Base-by-base conservation (phyloP, 257 asterid genomes). In the Jacaranda mimosifolia region DNA sequence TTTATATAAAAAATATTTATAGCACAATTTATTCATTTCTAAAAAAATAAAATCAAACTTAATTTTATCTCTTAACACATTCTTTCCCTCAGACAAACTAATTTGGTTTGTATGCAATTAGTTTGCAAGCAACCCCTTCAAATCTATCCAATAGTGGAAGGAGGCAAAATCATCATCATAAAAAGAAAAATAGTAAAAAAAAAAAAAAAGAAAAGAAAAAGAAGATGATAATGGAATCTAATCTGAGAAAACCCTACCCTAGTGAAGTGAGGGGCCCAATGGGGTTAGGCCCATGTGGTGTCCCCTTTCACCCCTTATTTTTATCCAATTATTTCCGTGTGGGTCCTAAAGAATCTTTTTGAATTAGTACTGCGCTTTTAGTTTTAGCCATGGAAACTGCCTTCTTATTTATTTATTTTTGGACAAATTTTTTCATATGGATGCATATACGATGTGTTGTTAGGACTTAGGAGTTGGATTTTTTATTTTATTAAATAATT, bases 331-430 rank as follows among this genome's bases (percentile, higher is more conserved):
- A 59, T 39, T 71, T 75, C 83, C 86, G 84, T 53, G 87, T 86
- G 89, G 89, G 89, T 53, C 86, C 83, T 3, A 0, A 6, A 81
- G 87, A 86, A 81, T 86, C 86, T 83, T 83, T 82, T 66, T 58
- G 36, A 75, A 40, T 83, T 26, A 55, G 49, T 69, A 15, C 68
- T 49, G 4, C 10, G 58, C 63, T 72, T 48, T 48, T 78, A n/a
- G n/a, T 72, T 48, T 48, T 75, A 51, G 49, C 71, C 74, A 21
- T 53, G 15, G 39, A 36, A 10, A 48, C 19, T 51, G 6, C 60
- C 52, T 40, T 68, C n/a, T 70, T n/a, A 9, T 43, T 17, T 62
- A 32, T 17, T 45, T 3, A 18, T 58, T 66, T 51, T 10, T 8
- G 13, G 53, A 48, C 9, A 9, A 48, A 48, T n/a, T 11, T 46